phyloP scores from a whole-genome alignment of 129 eudicot genomes.

The Tagetes erecta region DNA sequence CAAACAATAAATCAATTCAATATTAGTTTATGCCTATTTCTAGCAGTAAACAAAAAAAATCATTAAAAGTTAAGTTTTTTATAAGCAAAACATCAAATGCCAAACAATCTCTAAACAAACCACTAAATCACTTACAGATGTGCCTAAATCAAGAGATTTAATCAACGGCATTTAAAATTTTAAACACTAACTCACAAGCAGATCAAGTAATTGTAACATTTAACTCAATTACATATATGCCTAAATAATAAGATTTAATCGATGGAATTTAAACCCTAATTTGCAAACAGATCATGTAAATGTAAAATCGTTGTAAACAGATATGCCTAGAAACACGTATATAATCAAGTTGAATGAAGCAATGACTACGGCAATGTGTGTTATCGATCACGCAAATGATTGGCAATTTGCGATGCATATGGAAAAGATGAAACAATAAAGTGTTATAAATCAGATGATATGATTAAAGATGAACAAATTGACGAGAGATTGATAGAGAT shows the following conservation, averaged over 20 bases:
- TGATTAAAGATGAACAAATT: neutral
- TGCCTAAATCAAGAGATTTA: too few relatives aligned
- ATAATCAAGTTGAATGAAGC: neutral
- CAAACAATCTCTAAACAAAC: neutral
- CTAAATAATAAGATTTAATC: neutral
- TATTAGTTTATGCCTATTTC: neutral
- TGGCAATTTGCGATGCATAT: neutral
- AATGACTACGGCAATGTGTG: neutral
- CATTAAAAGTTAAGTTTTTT: neutral
- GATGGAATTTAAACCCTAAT: too few relatives aligned
- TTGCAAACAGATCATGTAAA: too few relatives aligned
- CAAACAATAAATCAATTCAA: neutral
- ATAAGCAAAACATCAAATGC: neutral
- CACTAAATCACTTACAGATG: too few relatives aligned
- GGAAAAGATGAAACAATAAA: neutral
- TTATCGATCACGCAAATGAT: constrained; percentile 7
- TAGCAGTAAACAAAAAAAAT: neutral
- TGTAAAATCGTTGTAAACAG: neutral
- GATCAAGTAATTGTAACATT: too few relatives aligned
- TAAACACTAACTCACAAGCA: too few relatives aligned
- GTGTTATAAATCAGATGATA: neutral
- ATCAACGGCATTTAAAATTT: too few relatives aligned
- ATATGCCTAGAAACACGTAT: neutral
- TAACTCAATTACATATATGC: neutral
- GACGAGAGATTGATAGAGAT: constrained; percentile 19